A percentile compares a stretch with the other conserved stretches of the same genome.
Evolutionary conservation across 805 yeast genomes (phyloP).

Genomic region (Limtongia smithiae): DNA sequence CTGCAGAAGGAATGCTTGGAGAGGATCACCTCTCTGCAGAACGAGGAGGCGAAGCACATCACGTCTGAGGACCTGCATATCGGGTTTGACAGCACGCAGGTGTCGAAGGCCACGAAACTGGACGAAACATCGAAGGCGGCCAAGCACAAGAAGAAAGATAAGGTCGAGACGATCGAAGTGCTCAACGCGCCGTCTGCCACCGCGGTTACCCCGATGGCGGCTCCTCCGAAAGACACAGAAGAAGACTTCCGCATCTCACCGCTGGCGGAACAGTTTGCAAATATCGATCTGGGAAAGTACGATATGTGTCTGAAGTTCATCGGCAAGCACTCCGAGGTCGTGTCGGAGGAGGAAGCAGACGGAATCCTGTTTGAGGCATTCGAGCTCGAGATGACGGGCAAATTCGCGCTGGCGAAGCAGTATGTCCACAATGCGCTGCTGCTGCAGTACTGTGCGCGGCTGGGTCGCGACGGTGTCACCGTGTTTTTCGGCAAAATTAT

Average conservation of each 20-base stretch:
- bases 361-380: conserved; percentile 90
- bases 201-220: conserved; percentile 12
- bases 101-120: conserved; percentile 52
- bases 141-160: conserved; percentile 29
- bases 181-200: conserved; percentile 33
- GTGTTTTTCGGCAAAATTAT: conserved; percentile 65
- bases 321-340: conserved; percentile 57
- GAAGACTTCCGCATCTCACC: conserved; percentile 45
- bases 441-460: conserved; percentile 60
- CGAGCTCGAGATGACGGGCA: conserved; percentile 67
- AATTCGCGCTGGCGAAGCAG: conserved; percentile 52
- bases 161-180: conserved; percentile 36
- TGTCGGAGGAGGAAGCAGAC: conserved; percentile 82
- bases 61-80: conserved; percentile 88
- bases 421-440: conserved; percentile 78
- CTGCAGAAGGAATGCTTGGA: conserved; percentile 61
- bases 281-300: conserved; percentile 50
- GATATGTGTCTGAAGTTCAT: conserved; percentile 52
- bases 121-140: conserved; percentile 33
- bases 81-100: conserved; percentile 82
- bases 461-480: conserved; percentile 51
- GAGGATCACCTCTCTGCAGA: conserved; percentile 61
- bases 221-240: conserved; percentile 13
- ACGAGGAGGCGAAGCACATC: conserved; percentile 71
- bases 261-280: conserved; percentile 63